Percentiles rank a stretch among this genome's conserved stretches.
Evolutionary conservation across 1,139 yeast genomes (phyloP).

Genomic region (Meyerozyma athensensis): DNA sequence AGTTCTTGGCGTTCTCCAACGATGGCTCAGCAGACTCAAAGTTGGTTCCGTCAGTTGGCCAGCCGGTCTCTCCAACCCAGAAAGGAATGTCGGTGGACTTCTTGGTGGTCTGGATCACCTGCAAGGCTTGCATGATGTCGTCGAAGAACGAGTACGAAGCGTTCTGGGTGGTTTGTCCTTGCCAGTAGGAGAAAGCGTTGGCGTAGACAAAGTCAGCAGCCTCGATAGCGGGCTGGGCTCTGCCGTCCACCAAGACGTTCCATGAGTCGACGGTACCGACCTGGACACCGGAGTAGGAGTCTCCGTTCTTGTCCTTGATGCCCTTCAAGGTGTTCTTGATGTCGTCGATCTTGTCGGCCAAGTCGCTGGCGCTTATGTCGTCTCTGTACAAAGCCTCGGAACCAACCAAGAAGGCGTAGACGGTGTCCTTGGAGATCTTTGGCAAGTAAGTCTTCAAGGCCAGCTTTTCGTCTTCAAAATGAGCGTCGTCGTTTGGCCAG

Average conservation of each 20-base stretch:
- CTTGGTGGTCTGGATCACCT: conserved; percentile 76
- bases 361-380: conserved; percentile 65
- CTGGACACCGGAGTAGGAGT: conserved; percentile 62
- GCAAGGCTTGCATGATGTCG: conserved; percentile 94
- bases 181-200: conserved; percentile 98
- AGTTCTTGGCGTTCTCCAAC: conserved; percentile 65
- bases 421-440: conserved; percentile 56
- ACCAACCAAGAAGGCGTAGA: conserved; percentile 77
- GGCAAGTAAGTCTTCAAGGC: conserved; percentile 73
- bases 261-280: conserved; percentile 96
- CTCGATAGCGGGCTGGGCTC: conserved; percentile 60
- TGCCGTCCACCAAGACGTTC: conserved; percentile 84
- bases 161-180: conserved; percentile 80
- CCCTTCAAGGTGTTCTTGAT: conserved; percentile 51
- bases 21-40: conserved; percentile 64
- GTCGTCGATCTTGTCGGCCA: conserved; percentile 59
- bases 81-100: conserved; percentile 79
- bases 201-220: conserved; percentile 84
- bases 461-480: conserved; percentile 61
- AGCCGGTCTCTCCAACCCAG: conserved; percentile 98
- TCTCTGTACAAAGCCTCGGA: conserved; percentile 89
- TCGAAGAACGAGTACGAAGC: conserved; percentile 89
- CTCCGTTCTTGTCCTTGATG: conserved; percentile 76
- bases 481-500: conserved; percentile 85
- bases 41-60: conserved; percentile 88